Evolutionary conservation across 371 early-diverging fungal genomes (phyloP), one percentile per base, ranked within the genome.

Genomic region (Mucor velutinosus): DNA sequence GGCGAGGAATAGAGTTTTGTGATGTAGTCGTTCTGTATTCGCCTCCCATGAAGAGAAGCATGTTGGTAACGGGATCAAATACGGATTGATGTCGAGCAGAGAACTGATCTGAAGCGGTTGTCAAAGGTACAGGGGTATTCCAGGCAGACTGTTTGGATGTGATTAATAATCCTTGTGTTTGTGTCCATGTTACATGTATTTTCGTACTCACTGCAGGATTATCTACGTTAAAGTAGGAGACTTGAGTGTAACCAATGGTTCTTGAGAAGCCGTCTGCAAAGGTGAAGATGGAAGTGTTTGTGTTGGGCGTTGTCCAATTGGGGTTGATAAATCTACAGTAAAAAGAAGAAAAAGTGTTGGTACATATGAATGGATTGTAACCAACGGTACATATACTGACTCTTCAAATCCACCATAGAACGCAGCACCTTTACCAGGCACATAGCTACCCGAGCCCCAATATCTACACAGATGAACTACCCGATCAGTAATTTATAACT

Each of bases 381-480:
- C 30, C 2, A 30, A 30, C 5, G 30, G 5, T 30, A 30, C 5
- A 5, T 30, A 23, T 21, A 47, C 53, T 25, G 35, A 63, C 64
- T 23, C 29, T 39, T 63, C 64, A 55, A 55, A 63, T 23, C 64
- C 64, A n/a, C 64, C 64, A 23, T 39, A 63, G n/a, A 55, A 27
- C 17, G 64, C 64, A 37, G 25, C 39, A 27, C 64, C 64, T 41
- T 55, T 63, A 3, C 56, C 64, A 27, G 64, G 64, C 15, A 63
- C 64, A 27, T 53, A 29, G 19, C 53, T 35, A 27, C 19, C 19
- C 15, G 64, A 25, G 0, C 41, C 56, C 55, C 55, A 63, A 8
- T 63, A 63, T 17, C 64, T 63, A 55, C 37, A 41, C 14, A 30
- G 19, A 8, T 53, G 27, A 27, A 27, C 17, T 41, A 41, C 15